Conservation (phyloP, 139 green algal genomes). For the Limnomonas spitsbergensis region DNA sequence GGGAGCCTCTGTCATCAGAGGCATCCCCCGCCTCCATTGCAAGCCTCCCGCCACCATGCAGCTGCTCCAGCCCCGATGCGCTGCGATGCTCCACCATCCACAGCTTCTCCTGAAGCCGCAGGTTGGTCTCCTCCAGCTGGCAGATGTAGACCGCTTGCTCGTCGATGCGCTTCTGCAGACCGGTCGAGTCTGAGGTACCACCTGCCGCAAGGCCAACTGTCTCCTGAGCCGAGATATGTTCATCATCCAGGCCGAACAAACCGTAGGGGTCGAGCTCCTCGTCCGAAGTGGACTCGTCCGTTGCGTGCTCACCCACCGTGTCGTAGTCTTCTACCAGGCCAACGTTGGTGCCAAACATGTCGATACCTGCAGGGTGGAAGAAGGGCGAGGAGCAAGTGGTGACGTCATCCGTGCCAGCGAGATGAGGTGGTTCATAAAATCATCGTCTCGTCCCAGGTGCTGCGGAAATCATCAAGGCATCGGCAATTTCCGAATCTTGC, state of each 20-base stretch:
- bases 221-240: constrained; percentile 9
- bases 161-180: not conserved
- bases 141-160: constrained; percentile 9
- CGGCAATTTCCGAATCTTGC: too few relatives aligned
- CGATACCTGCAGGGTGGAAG: constrained; percentile 12
- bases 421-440: too few relatives aligned
- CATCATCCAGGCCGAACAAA: not conserved
- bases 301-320: not conserved
- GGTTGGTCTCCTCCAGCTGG: constrained; percentile 15
- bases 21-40: too few relatives aligned
- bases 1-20: too few relatives aligned
- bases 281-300: not conserved
- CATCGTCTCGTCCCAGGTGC: too few relatives aligned
- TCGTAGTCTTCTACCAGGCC: constrained; percentile 2
- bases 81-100: constrained; percentile 11
- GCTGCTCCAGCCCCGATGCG: too few relatives aligned
- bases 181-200: not conserved
- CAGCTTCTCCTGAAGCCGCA: not conserved
- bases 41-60: too few relatives aligned
- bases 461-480: too few relatives aligned
- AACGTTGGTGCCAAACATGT: constrained; percentile 13
- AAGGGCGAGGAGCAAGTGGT: too few relatives aligned
- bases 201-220: not conserved
- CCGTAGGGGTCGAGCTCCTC: constrained; percentile 7
- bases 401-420: too few relatives aligned